A percentile compares a stretch with the other conserved stretches of the same genome.
Conservation (phyloP, 805 yeast species). For the Candida cerambycidarum region DNA sequence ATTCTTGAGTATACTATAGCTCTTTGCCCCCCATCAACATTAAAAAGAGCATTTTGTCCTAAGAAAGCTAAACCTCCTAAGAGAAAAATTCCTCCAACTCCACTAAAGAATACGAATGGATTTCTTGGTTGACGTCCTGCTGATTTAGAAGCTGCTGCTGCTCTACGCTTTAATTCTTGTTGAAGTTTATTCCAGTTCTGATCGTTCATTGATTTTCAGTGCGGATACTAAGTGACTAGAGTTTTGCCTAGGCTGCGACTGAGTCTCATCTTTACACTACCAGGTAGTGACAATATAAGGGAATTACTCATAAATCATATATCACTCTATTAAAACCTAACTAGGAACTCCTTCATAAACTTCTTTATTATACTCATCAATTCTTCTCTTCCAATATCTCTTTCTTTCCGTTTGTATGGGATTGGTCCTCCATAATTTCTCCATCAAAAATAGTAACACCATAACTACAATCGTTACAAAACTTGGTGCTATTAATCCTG, state of each 20-base stretch:
- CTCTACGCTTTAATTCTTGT: conserved; percentile 42
- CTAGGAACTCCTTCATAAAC: conserved; percentile 90
- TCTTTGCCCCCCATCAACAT: conserved; percentile 98
- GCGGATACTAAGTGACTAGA: too few species aligned
- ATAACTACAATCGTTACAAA: conserved; percentile 55
- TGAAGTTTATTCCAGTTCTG: conserved; percentile 43
- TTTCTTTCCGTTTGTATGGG: conserved; percentile 74
- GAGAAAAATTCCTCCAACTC: conserved; percentile 40
- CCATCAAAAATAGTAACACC: conserved; percentile 48
- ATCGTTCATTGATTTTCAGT: conserved; percentile 30
- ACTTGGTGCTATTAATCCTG: conserved; percentile 67
- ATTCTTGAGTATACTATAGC: conserved; percentile 91
- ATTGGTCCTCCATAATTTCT: conserved; percentile 53
- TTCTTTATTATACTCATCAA: conserved; percentile 54
- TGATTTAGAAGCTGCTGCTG: conserved; percentile 28
- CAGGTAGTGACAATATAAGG: too few species aligned
- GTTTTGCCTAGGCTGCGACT: too few species aligned
- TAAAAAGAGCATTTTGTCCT: conserved; percentile 46
- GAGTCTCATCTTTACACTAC: too few species aligned
- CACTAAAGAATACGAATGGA: conserved; percentile 41
- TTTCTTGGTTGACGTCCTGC: conserved; percentile 28
- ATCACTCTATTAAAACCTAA: conserved; percentile 26
- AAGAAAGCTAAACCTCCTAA: conserved; percentile 41
- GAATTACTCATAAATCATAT: too few species aligned
- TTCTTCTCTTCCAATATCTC: conserved; percentile 58